phyloP scores from a whole-genome alignment of 2,329 filamentous ascomycete genomes.

The Fusarium sp. region DNA sequence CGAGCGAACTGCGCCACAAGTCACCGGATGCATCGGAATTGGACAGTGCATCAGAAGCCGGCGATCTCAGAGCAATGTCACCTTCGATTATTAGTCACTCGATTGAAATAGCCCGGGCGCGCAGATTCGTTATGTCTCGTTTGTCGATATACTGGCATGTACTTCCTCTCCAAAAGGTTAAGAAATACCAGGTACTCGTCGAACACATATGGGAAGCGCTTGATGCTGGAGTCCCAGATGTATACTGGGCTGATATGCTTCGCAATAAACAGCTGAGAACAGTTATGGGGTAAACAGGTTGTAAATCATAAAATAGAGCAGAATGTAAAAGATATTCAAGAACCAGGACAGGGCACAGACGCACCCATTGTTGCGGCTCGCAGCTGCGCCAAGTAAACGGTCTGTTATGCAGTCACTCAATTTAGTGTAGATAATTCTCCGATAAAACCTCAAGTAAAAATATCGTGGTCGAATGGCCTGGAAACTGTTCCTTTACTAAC shows the following conservation, averaged over 20 bases:
- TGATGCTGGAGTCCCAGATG: not conserved
- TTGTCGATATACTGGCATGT: constrained; percentile 1
- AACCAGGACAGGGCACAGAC: too few species aligned
- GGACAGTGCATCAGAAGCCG: not conserved
- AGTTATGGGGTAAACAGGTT: not conserved
- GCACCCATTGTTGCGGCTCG: too few species aligned
- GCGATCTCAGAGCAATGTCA: not conserved
- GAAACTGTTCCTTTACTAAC: too few species aligned
- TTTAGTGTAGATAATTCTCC: too few species aligned
- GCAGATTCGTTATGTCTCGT: constrained; percentile 1
- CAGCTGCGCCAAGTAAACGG: too few species aligned
- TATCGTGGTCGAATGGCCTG: too few species aligned
- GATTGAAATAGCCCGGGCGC: not conserved
- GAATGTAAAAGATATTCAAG: too few species aligned
- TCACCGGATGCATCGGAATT: not conserved
- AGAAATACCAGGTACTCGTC: not conserved
- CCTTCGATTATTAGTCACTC: not conserved
- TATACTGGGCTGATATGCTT: constrained; percentile 3
- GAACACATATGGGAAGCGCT: not conserved
- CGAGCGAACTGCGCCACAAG: not conserved
- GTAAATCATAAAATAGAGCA: not conserved
- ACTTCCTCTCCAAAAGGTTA: not conserved
- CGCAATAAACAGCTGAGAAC: not conserved
- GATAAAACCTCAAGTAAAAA: too few species aligned
- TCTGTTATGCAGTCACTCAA: too few species aligned